phyloP scores from a whole-genome alignment of 805 yeast species.

The Torulaspora delbrueckii region DNA sequence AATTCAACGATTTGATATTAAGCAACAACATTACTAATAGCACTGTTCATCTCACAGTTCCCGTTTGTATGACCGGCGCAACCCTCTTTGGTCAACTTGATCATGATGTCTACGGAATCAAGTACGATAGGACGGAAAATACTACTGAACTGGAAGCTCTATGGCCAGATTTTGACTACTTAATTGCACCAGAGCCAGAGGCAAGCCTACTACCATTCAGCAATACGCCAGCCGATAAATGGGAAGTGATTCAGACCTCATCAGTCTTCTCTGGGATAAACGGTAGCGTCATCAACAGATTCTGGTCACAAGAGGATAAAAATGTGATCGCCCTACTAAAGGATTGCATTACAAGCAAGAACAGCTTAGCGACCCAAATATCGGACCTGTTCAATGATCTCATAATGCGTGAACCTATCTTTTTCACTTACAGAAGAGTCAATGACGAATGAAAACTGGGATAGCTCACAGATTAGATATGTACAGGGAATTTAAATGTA shows the following conservation, averaged over 20 bases:
- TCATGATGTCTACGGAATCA: slow-evolving; percentile 29
- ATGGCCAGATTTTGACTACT: slow-evolving; percentile 50
- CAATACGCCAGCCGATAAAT: slow-evolving; percentile 30
- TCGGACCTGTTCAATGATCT: slow-evolving; percentile 19
- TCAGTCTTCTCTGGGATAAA: slow-evolving; percentile 42
- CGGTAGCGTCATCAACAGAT: slow-evolving; percentile 18
- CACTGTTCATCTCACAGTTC: slow-evolving; percentile 68
- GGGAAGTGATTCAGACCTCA: slow-evolving; percentile 42
- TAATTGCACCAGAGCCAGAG: slow-evolving; percentile 38
- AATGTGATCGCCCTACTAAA: slow-evolving; percentile 15
- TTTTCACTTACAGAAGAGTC: slow-evolving; percentile 29
- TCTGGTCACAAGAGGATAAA: slow-evolving; percentile 16
- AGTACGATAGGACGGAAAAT: slow-evolving; percentile 76
- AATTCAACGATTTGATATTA: slow-evolving; percentile 45
- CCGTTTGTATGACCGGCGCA: slow-evolving; percentile 84
- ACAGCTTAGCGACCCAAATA: slow-evolving; percentile 8
- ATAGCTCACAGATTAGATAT: slow-evolving; percentile 11
- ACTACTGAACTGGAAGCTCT: slow-evolving; percentile 31
- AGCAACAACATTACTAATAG: slow-evolving; percentile 24
- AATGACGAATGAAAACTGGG: neutral
- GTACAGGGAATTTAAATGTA: slow-evolving; percentile 8
- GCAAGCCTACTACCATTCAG: slow-evolving; percentile 19
- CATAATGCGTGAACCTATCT: slow-evolving; percentile 24
- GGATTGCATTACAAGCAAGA: slow-evolving; percentile 12
- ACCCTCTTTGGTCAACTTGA: slow-evolving; percentile 67